Evolutionary conservation across 1,284 basidiomycete species (phyloP), one percentile per base, ranked within the genome.

Genomic region (Pascua guehoae): DNA sequence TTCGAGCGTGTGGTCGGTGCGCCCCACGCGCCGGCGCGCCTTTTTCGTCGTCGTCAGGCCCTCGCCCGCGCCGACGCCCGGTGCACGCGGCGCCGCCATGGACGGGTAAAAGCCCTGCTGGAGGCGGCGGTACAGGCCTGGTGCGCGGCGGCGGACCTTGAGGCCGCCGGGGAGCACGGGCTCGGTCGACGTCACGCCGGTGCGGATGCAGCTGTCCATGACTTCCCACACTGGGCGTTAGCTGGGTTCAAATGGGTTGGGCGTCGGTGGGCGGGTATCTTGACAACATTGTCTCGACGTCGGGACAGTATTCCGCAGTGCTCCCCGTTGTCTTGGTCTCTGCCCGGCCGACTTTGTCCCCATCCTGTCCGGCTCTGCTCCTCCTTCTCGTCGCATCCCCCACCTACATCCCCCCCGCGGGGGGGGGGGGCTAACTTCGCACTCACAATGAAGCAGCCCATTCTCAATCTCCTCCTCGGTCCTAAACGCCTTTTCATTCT

Each of bases 201-300:
- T 83, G 17, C 87, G 87, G 62, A 97, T 97, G 71, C 91, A 95
- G 56, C 87, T 84, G 72, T 97, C 93, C 94, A 97, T 97, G 2
- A 92, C 89, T 49, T 80, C 72, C 92, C 93, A 97, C 53, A 97
- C 92, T 54, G 64, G 32, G 81, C 81, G 44, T 71, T 63, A 47
- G 68, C 68, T 12, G 66, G 52, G 15, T 56, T 62, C 24, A 7
- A 4, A 7, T 4, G 24, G 24, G 3, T 32, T 32, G 24, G 24
- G 24, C 24, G 24, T 32, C 24, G 24, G 24, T 32, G 24, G 24
- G 24, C 24, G 3, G n/a, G 24, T 7, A 7, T 32, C 24, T 32
- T 32, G 4, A 32, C 24, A 32, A 7, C 24, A 7, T 32, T 7
- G n/a, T n/a, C 24, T 32, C 24, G 24, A 32, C 7, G 7, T 32